A percentile compares a stretch with the other conserved stretches of the same genome.
Conservation (phyloP, 1,284 basidiomycete species). For the Quambalaria eucalypti region DNA sequence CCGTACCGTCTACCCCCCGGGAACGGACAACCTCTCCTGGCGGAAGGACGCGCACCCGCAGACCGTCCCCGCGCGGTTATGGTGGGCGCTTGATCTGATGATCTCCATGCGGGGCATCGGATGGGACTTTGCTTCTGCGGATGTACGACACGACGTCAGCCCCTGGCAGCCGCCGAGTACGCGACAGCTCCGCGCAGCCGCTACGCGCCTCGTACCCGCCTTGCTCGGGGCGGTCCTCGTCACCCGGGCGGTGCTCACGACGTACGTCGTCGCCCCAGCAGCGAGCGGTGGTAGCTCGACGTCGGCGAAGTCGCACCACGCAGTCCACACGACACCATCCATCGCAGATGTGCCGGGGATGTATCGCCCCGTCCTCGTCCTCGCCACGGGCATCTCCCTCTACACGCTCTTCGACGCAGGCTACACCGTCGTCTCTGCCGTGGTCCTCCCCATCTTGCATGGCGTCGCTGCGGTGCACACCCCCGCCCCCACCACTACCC, state of each 20-base stretch:
- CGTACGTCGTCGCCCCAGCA: neutral
- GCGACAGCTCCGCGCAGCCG: conserved; percentile 16
- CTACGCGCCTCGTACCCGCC: conserved; percentile 19
- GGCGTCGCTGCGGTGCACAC: neutral
- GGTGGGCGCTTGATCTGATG: conserved; percentile 29
- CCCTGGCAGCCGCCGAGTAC: conserved; percentile 24
- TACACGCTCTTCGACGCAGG: conserved; percentile 28
- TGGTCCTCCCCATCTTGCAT: conserved; percentile 18
- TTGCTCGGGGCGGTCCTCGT: conserved; percentile 13
- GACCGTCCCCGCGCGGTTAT: conserved; percentile 2
- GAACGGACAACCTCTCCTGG: neutral
- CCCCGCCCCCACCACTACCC: neutral
- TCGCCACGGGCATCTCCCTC: conserved; percentile 20
- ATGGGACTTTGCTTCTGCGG: conserved; percentile 26
- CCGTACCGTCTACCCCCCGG: neutral
- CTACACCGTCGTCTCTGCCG: conserved; percentile 23
- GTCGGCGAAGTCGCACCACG: conserved; percentile 13
- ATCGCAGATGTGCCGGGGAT: conserved; percentile 14
- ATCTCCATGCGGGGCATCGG: conserved; percentile 31
- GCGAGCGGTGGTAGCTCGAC: neutral
- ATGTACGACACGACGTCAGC: conserved; percentile 23
- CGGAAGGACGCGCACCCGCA: neutral
- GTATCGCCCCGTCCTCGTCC: conserved; percentile 15
- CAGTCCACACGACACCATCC: conserved; percentile 12
- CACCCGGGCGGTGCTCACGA: conserved; percentile 4